Percentiles rank a stretch among this genome's conserved stretches.
These are phyloP conservation scores for Monascus ruber DNA, from an alignment of 2,329 filamentous ascomycete genomes.

Conservation along the genomic window DNA sequence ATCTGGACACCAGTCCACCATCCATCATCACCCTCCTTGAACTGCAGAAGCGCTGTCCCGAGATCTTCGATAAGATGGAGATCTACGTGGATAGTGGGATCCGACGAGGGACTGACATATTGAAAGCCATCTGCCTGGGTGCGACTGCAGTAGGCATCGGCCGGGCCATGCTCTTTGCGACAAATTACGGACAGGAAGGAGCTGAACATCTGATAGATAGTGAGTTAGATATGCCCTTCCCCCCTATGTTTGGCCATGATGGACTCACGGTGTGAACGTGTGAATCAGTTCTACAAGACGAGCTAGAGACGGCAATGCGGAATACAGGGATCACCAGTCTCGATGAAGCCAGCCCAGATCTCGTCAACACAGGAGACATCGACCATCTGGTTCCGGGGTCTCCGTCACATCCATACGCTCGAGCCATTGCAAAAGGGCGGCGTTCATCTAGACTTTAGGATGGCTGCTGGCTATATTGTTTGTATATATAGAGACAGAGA, in stretches of 20 bases:
- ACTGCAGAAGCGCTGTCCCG: slow-evolving; percentile 39
- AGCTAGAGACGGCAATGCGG: slow-evolving; percentile 39
- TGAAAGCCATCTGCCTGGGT: slow-evolving; percentile 44
- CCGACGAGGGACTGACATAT: slow-evolving; percentile 42
- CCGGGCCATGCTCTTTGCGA: slow-evolving; percentile 41
- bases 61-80: slow-evolving; percentile 40
- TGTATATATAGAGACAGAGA: too few relatives aligned
- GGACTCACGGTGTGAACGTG: too few relatives aligned
- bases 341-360: slow-evolving; percentile 31
- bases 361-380: slow-evolving; percentile 39
- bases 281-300: slow-evolving; percentile 32
- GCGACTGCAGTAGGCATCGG: slow-evolving; percentile 45
- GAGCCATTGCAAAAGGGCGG: slow-evolving; percentile 20
- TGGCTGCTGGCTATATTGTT: too few relatives aligned
- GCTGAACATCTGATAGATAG: slow-evolving; percentile 45
- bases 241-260: neutral
- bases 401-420: slow-evolving; percentile 33
- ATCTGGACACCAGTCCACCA: slow-evolving; percentile 41
- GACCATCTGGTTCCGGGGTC: slow-evolving; percentile 38
- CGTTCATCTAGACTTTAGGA: slow-evolving; percentile 8
- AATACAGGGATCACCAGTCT: slow-evolving; percentile 36
- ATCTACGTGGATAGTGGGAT: slow-evolving; percentile 45
- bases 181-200: slow-evolving; percentile 44
- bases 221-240: slow-evolving; percentile 24
- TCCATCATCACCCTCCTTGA: slow-evolving; percentile 43